phyloP scores from a whole-genome alignment of 2,329 filamentous ascomycete species.

The Mycogone perniciosa region DNA sequence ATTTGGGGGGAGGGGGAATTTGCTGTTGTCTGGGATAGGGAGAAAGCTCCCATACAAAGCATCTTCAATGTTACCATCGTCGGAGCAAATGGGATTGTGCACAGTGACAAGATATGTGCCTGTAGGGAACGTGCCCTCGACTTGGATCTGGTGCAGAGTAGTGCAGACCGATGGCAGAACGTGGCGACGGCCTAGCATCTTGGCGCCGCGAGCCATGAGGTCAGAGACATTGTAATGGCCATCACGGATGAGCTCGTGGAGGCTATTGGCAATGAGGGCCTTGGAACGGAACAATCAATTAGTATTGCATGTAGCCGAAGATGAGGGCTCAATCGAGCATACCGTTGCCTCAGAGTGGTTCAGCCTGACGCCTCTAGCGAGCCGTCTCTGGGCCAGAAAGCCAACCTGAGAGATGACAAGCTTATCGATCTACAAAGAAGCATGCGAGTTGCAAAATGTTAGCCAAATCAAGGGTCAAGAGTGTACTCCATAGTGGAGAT shows the following conservation, averaged over 20 bases:
- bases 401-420: constrained; percentile 87
- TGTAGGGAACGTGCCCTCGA: constrained; percentile 86
- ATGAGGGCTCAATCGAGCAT: constrained; percentile 17
- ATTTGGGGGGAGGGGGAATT: constrained; percentile 60
- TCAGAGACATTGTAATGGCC: constrained; percentile 86
- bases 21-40: constrained; percentile 62
- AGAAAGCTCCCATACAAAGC: constrained; percentile 90
- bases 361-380: constrained; percentile 80
- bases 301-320: not conserved
- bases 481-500: too few species aligned
- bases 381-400: constrained; percentile 75
- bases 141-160: constrained; percentile 77
- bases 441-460: not conserved
- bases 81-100: constrained; percentile 77
- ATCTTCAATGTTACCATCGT: constrained; percentile 79
- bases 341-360: constrained; percentile 88
- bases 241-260: constrained; percentile 97
- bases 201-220: constrained; percentile 85
- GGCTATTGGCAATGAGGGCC: constrained; percentile 78
- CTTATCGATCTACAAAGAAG: constrained; percentile 72
- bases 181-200: constrained; percentile 88
- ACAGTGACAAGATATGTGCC: constrained; percentile 94
- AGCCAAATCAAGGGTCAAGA: too few species aligned
- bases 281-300: constrained; percentile 22
- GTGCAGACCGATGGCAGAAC: constrained; percentile 76